Evolutionary conservation across 1,139 yeast species (phyloP), one percentile per base, ranked within the genome.

Genomic region (Chernovozyma aurita): DNA sequence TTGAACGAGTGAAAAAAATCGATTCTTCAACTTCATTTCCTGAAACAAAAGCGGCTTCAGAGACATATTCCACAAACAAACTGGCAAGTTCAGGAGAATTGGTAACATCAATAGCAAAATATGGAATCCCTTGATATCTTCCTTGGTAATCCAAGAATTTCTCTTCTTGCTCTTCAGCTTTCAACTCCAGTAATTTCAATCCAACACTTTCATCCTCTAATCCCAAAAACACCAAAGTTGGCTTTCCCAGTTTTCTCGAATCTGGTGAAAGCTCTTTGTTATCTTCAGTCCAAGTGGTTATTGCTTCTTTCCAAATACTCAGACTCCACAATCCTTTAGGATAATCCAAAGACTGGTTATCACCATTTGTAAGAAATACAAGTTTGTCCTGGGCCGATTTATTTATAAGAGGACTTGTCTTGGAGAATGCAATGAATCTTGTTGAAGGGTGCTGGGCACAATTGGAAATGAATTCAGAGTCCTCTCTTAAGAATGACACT

Each of bases 401-500:
- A 37, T 57, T 53, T 20, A 68, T 54, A 41, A 67, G 57, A 26
- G 73, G 78, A 40, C 59, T 56, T 38, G 61, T 61, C 20, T 54
- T 44, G 18, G 51, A 53, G 48, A 54, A 76, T 33, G 84, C 76
- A 6, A 86, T 53, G 43, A 85, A 78, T 38, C 77, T 63, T 2
- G 92, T 65, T 4, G 70, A 58, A 2, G 73, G 63, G 46, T 76
- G 80, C 12, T 49, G 55, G 30, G 80, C 53, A 1, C 88, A 78
- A 25, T 59, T 52, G 32, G 63, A 48, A 18, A 88, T 70, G 50
- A 86, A 88, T 24, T 65, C 73, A 18, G 61, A 40, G 52, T 87
- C 84, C 24, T 78, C 80, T 37, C 97, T 66, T 32, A 88, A 65
- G 52, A 87, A 90, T 11, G 94, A 80, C 8, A 88, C 80, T 43